Evolutionary conservation across 129 eudicot genomes (phyloP), one percentile per base, ranked within the genome.

Genomic region (Glebionis coronaria): DNA sequence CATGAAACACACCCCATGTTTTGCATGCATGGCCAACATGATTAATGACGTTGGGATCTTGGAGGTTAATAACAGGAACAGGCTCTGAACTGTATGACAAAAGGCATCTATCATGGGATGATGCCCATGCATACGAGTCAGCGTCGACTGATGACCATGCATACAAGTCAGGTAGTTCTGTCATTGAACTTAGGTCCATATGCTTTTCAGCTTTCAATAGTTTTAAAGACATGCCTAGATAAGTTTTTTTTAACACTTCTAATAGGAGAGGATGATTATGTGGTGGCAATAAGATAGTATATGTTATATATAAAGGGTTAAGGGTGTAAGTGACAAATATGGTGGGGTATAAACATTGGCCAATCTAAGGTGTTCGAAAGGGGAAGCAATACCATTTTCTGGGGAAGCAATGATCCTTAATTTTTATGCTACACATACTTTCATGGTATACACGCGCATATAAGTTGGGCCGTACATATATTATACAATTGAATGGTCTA

Each of bases 1-100:
- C 75, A 38, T 93, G 93, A 68, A 93, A 89, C 9, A 78, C 95
- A 6, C 99, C 99, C 97, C 95, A 93, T 50, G 86, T 79, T 81
- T 73, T 81, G 85, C 99, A 93, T 89, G 97, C 99, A 79, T 73
- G 79, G 45, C 95, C 92, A 2, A 87, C 54, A 15, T 73, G 81
- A 9, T 71, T 78, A 29, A 54, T 67, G 56, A 71, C 88, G 55
- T 84, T 75, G 0, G 82, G 74, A 49, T 78, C 79, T 23, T 81
- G 47, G 3, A 88, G 85, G 64, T 93, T 80, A 12, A 88, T 68
- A 7, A 86, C 51, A 1, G 98, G 92, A 40, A 86, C 79, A 0
- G 67, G 67, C 35, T 79, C 86, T 10, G 64, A 14, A 62, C 52
- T 31, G 28, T 61, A 27, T 5, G 57, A 16, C 19, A 12, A 49